Base-by-base conservation (phyloP, 306 rosid species). In the Quercus berberidifolia region DNA sequence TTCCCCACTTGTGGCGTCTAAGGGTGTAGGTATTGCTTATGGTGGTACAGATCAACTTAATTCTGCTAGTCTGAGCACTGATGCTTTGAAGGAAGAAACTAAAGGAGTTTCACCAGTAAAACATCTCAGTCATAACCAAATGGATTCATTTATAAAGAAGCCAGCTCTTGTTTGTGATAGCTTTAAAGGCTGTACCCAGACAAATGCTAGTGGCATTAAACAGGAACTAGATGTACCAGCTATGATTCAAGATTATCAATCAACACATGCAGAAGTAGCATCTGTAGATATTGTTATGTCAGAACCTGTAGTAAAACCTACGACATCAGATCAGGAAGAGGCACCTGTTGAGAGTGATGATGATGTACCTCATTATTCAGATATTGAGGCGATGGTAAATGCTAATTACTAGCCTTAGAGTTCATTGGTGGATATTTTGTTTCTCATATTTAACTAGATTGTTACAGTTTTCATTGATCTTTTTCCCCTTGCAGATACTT, bases 361-460 rank as follows among this genome's bases (percentile, higher is more conserved):
- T 30, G 98, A 93, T 74, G 80, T 93, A 62, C 98, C 99, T 70
- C 83, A 85, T 81, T 96, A 84, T 88, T 96, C 99, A 18, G 99
- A 96, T 63, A 67, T 96, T 73, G 99, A 96, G 86, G 98, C 98
- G 65, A 88, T 96, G 99, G 99, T 96, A 87, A 83, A 79, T 56
- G 74, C 18, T 76, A 21, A 55, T 14, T 69, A 51, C 76, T 60
- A 21, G 71, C 67, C 65, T 75, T 78, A 59, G 60, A 46, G 69
- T 74, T 62, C 57, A 78, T 75, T 38, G 52, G 49, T 51, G 52
- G 31, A 17, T 65, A 2, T 4, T 74, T 78, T 70, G 76, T 59
- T 28, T 65, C 64, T 80, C 54, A 18, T 30, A 76, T 60, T 78
- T 76, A 75, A 67, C 56, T 28, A 41, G 69, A 56, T 59, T 71